Conservation (phyloP, 1,139 yeast genomes). For the Wickerhamomyces sp. region DNA sequence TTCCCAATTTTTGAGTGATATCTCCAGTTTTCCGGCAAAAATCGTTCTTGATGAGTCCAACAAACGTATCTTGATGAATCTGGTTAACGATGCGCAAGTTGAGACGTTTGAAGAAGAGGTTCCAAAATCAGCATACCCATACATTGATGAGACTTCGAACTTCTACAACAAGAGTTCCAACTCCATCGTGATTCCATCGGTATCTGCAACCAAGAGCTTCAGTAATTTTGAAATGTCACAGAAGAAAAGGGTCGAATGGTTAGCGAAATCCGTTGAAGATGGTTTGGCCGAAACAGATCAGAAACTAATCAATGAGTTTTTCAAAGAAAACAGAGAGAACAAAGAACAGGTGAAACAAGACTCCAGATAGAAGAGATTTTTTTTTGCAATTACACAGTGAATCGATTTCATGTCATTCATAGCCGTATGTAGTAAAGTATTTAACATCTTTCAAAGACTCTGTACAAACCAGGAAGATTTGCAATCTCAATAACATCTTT, state of each 20-base stretch:
- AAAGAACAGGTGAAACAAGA: no score
- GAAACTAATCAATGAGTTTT: slow-evolving; percentile 14
- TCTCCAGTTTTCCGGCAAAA: slow-evolving; percentile 26
- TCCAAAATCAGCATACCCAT: slow-evolving; percentile 18
- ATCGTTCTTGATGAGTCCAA: slow-evolving; percentile 21
- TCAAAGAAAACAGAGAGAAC: slow-evolving; percentile 4
- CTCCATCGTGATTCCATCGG: slow-evolving; percentile 26
- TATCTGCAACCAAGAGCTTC: slow-evolving; percentile 13
- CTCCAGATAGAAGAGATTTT: no score
- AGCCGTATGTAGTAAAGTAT: background rate
- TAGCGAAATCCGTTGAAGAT: slow-evolving; percentile 10
- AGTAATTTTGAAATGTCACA: slow-evolving; percentile 20
- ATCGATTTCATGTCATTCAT: no score
- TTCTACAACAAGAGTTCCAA: slow-evolving; percentile 22
- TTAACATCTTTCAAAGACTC: slow-evolving; percentile 87
- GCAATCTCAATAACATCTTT: slow-evolving; percentile 77
- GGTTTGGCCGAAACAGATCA: slow-evolving; percentile 16
- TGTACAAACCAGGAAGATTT: slow-evolving; percentile 83
- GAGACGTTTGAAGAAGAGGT: slow-evolving; percentile 16
- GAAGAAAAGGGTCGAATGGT: slow-evolving; percentile 14
- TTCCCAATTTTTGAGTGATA: slow-evolving; percentile 25
- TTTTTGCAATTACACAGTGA: no score
- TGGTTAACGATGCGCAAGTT: slow-evolving; percentile 19
- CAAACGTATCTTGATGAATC: slow-evolving; percentile 16
- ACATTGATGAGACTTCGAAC: slow-evolving; percentile 16